A percentile compares a stretch with the other conserved stretches of the same genome.
phyloP scores from a whole-genome alignment of 139 green algal genomes.

The Nannochloris sp. region DNA sequence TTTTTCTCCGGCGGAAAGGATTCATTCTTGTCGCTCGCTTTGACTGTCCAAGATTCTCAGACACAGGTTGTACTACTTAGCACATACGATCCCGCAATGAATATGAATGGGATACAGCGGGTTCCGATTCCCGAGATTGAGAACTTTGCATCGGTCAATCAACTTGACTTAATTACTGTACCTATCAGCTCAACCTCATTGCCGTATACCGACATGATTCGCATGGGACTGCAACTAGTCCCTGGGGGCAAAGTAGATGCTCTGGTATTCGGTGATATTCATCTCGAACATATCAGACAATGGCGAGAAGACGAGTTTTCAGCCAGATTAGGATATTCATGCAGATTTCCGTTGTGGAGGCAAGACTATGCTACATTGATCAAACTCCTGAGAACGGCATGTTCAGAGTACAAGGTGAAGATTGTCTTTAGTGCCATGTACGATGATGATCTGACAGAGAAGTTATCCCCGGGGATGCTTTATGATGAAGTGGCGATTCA shows the following conservation, averaged over 20 bases:
- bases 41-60: not conserved
- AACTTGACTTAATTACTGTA: not conserved
- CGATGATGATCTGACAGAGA: not conserved
- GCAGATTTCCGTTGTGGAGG: not conserved
- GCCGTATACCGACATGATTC: not conserved
- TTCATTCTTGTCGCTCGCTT: not conserved
- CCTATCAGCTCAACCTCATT: not conserved
- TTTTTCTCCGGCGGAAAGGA: constrained; percentile 3
- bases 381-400: not conserved
- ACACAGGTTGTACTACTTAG: not conserved
- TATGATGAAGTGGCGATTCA: too few relatives aligned
- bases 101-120: not conserved
- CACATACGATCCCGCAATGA: not conserved
- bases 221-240: not conserved
- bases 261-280: not conserved
- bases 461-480: not conserved
- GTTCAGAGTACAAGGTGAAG: not conserved
- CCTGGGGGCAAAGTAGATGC: not conserved
- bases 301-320: constrained; percentile 1
- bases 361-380: not conserved
- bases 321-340: not conserved
- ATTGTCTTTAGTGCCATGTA: not conserved
- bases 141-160: not conserved
- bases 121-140: not conserved
- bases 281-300: not conserved